Percentiles rank a stretch among this genome's conserved stretches.
Evolutionary conservation across 352 stramenopile species (phyloP).

Genomic region (Pilasporangium apinafurcum): DNA sequence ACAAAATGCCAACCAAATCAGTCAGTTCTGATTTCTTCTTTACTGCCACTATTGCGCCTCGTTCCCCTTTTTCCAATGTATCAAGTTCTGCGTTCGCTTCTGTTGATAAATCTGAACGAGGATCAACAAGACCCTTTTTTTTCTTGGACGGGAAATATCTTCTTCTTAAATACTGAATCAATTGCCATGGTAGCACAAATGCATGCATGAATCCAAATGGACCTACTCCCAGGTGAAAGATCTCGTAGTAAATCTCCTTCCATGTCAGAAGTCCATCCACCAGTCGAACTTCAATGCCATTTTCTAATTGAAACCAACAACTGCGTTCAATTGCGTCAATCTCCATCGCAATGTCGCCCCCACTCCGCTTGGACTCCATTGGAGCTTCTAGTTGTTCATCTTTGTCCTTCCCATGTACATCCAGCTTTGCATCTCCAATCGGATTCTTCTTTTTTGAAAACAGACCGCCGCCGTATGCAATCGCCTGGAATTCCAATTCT

Average conservation of each 20-base stretch:
- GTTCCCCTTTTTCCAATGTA: slow-evolving; percentile 4
- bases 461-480: slow-evolving; percentile 55
- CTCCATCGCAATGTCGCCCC: slow-evolving; percentile 54
- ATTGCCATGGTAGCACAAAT: slow-evolving; percentile 39
- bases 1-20: slow-evolving; percentile 58
- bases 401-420: slow-evolving; percentile 16
- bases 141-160: slow-evolving; percentile 38
- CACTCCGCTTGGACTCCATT: slow-evolving; percentile 18
- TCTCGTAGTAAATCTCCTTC: slow-evolving; percentile 22
- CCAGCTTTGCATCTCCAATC: slow-evolving; percentile 6
- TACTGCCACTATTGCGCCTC: neutral
- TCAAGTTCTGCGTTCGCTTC: slow-evolving; percentile 2
- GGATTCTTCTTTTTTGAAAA: slow-evolving; percentile 49
- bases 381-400: neutral
- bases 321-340: slow-evolving; percentile 61
- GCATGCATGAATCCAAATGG: slow-evolving; percentile 68
- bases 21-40: neutral
- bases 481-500: slow-evolving; percentile 79
- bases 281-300: slow-evolving; percentile 28
- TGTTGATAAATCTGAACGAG: neutral
- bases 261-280: slow-evolving; percentile 39
- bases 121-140: slow-evolving; percentile 7
- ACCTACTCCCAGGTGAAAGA: slow-evolving; percentile 37
- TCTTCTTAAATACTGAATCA: slow-evolving; percentile 34
- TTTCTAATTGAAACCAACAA: slow-evolving; percentile 25